Conservation (phyloP, 2,329 filamentous ascomycete species). For the Nigrospora osmanthi region DNA sequence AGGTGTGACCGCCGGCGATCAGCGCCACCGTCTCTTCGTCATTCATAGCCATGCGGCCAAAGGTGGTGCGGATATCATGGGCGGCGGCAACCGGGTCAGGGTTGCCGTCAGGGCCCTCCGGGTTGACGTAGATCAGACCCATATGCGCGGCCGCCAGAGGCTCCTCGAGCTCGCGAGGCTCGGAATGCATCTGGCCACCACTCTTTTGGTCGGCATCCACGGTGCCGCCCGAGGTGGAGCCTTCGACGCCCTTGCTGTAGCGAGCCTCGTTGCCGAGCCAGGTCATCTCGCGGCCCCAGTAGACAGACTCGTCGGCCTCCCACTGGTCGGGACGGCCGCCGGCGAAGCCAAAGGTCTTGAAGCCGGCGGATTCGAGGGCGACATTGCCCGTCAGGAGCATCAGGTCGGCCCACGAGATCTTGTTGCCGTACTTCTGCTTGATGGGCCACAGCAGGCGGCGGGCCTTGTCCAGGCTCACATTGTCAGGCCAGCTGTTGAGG, state of each 20-base stretch:
- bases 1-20: slow-evolving; percentile 70
- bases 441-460: slow-evolving; percentile 73
- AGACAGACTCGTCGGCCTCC: slow-evolving; percentile 68
- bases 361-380: slow-evolving; percentile 70
- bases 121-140: slow-evolving; percentile 78
- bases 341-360: slow-evolving; percentile 66
- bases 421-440: slow-evolving; percentile 79
- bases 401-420: slow-evolving; percentile 75
- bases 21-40: slow-evolving; percentile 75
- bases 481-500: slow-evolving; percentile 78
- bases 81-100: slow-evolving; percentile 63
- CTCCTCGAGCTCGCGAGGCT: slow-evolving; percentile 52
- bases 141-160: slow-evolving; percentile 63
- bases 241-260: slow-evolving; percentile 46
- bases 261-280: slow-evolving; percentile 70
- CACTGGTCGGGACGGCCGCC: slow-evolving; percentile 65
- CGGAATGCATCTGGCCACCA: slow-evolving; percentile 27
- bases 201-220: slow-evolving; percentile 20
- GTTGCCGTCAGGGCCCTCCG: slow-evolving; percentile 65
- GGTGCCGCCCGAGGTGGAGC: slow-evolving; percentile 25
- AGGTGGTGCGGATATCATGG: slow-evolving; percentile 66
- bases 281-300: slow-evolving; percentile 68
- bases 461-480: slow-evolving; percentile 71
- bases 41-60: slow-evolving; percentile 75
- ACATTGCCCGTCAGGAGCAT: slow-evolving; percentile 67